phyloP scores from a whole-genome alignment of 805 yeast genomes.

The Kockiozyma suomiensis region DNA sequence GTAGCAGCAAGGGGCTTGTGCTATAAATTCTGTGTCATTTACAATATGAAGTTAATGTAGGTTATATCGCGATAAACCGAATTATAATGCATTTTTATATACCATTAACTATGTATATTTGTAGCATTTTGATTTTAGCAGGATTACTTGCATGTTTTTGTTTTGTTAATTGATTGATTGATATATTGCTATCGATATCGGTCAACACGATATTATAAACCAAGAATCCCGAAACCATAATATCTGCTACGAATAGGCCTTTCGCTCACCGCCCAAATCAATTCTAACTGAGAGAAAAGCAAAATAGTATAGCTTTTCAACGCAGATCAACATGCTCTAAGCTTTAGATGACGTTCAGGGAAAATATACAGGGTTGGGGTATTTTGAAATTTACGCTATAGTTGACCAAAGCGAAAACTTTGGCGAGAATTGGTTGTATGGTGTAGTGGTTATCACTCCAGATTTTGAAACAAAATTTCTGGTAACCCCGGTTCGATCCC shows the following conservation, averaged over 20 bases:
- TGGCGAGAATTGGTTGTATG: constrained; percentile 26
- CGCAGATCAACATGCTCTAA: neutral
- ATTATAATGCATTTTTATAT: no score
- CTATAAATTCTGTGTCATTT: neutral
- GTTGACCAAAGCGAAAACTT: neutral
- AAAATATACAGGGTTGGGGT: neutral
- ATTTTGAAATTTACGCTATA: neutral
- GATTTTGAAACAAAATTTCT: constrained; percentile 33
- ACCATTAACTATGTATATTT: no score
- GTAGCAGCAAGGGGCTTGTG: neutral
- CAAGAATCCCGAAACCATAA: no score
- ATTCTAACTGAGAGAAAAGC: neutral
- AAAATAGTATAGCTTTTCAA: neutral
- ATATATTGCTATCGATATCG: no score
- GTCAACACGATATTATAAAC: no score
- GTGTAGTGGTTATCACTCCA: constrained; percentile 37
- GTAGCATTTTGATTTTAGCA: no score
- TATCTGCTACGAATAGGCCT: no score
- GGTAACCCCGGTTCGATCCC: constrained; percentile 37
- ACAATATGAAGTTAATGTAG: no score
- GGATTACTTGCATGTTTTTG: no score
- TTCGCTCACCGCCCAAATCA: no score
- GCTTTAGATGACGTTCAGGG: neutral
- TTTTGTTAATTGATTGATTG: no score
- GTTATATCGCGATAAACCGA: no score